phyloP scores from a whole-genome alignment of 2,329 filamentous ascomycete species.

The Akanthomyces muscarius region DNA sequence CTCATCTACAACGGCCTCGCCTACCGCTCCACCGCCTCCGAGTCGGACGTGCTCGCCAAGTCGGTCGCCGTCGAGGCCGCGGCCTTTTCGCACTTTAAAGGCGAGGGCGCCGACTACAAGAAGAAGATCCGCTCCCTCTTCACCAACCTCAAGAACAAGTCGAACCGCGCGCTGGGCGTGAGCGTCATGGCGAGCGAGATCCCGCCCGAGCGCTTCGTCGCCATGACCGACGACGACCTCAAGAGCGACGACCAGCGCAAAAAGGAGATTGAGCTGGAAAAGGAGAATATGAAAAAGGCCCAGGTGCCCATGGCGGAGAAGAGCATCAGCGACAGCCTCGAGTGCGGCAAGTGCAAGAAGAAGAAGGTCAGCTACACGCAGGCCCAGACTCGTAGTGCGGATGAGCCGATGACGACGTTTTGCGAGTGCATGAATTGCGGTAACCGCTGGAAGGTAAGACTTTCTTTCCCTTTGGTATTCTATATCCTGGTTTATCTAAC shows the following conservation, averaged over 20 bases:
- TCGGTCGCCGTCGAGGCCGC: slow-evolving; percentile 81
- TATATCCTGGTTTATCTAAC: neutral
- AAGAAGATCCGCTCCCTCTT: slow-evolving; percentile 88
- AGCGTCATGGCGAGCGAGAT: slow-evolving; percentile 75
- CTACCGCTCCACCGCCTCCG: slow-evolving; percentile 64
- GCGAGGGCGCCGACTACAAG: slow-evolving; percentile 72
- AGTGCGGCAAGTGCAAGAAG: slow-evolving; percentile 88
- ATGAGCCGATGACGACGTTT: slow-evolving; percentile 85
- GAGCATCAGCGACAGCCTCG: slow-evolving; percentile 80
- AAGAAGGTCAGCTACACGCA: slow-evolving; percentile 95
- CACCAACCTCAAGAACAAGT: slow-evolving; percentile 90
- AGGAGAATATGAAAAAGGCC: slow-evolving; percentile 95
- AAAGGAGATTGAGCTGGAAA: slow-evolving; percentile 70
- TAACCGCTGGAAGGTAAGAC: slow-evolving; percentile 67
- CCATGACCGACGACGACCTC: slow-evolving; percentile 86
- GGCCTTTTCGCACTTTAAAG: slow-evolving; percentile 65
- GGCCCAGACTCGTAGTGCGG: slow-evolving; percentile 90
- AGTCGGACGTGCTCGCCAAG: slow-evolving; percentile 67
- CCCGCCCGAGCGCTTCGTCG: slow-evolving; percentile 67
- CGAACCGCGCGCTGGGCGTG: slow-evolving; percentile 71
- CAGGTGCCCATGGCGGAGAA: slow-evolving; percentile 92
- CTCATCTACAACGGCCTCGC: slow-evolving; percentile 89
- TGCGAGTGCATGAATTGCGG: slow-evolving; percentile 68
- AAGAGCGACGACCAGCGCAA: slow-evolving; percentile 79
- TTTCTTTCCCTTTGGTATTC: neutral